phyloP scores from a whole-genome alignment of 2,329 filamentous ascomycete genomes.

The Colletotrichum agaves region DNA sequence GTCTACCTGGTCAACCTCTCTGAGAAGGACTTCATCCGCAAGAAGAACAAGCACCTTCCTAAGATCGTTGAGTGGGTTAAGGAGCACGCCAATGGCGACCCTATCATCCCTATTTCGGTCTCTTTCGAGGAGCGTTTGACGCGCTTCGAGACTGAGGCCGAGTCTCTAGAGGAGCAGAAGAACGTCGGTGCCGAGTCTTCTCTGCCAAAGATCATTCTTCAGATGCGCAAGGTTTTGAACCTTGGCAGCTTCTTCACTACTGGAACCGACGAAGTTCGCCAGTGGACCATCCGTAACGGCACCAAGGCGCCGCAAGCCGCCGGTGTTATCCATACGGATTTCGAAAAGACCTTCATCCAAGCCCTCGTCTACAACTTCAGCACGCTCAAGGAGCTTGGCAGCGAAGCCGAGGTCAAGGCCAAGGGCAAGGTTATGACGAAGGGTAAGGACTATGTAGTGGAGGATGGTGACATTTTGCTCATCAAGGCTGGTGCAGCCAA shows the following conservation, averaged over 20 bases:
- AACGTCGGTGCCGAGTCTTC: slow-evolving; percentile 86
- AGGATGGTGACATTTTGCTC: slow-evolving; percentile 84
- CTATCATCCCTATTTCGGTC: slow-evolving; percentile 93
- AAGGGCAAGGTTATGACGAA: slow-evolving; percentile 99
- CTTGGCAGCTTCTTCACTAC: slow-evolving; percentile 97
- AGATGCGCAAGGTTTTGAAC: slow-evolving; percentile 93
- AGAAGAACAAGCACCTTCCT: slow-evolving; percentile 99
- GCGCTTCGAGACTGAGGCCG: slow-evolving; percentile 79
- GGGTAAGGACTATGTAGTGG: slow-evolving; percentile 94
- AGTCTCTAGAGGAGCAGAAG: slow-evolving; percentile 88
- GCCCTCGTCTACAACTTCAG: slow-evolving; percentile 91
- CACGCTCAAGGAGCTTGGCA: slow-evolving; percentile 84
- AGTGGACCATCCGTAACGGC: slow-evolving; percentile 97
- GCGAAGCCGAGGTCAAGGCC: slow-evolving; percentile 88
- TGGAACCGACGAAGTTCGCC: slow-evolving; percentile 93
- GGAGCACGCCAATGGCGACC: slow-evolving; percentile 85
- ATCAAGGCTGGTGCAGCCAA: slow-evolving; percentile 92
- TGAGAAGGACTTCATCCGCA: slow-evolving; percentile 95
- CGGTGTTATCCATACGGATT: slow-evolving; percentile 97
- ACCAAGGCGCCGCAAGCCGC: slow-evolving; percentile 98
- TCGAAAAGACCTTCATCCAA: slow-evolving; percentile 99
- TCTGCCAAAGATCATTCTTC: slow-evolving; percentile 88
- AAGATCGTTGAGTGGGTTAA: slow-evolving; percentile 97
- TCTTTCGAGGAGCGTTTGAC: slow-evolving; percentile 93
- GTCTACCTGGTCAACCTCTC: slow-evolving; percentile 97